Percentiles rank a stretch among this genome's conserved stretches.
These are phyloP conservation scores for Fermentozyma sake DNA, from an alignment of 1,139 yeast species.

Conservation along the genomic window DNA sequence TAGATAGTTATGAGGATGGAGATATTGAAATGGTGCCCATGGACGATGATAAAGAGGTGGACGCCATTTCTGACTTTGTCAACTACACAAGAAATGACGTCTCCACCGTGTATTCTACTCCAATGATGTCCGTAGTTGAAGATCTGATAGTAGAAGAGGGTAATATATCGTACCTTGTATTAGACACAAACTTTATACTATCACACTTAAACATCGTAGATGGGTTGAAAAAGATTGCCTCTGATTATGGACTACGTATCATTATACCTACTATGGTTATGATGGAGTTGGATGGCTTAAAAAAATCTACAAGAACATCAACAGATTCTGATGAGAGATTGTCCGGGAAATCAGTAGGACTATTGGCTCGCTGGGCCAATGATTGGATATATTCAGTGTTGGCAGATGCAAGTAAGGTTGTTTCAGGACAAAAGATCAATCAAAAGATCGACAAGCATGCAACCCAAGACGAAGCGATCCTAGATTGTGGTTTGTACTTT, in stretches of 20 bases:
- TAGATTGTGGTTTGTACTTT: conserved; percentile 78
- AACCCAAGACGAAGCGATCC: conserved; percentile 72
- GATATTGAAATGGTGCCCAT: conserved; percentile 52
- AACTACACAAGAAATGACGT: too few species aligned
- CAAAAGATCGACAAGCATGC: conserved; percentile 45
- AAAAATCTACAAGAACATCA: conserved; percentile 29
- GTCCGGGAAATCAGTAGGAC: conserved; percentile 39
- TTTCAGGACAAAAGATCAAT: conserved; percentile 60
- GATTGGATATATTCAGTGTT: conserved; percentile 71
- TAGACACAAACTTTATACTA: conserved; percentile 76
- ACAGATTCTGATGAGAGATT: conserved; percentile 8
- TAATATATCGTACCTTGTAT: conserved; percentile 42
- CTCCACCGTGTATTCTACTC: too few species aligned
- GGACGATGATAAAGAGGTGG: conserved; percentile 44
- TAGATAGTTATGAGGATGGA: conserved; percentile 17
- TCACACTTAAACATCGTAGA: conserved; percentile 59
- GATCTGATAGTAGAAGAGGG: conserved; percentile 11
- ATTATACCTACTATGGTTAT: conserved; percentile 70
- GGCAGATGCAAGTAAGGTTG: conserved; percentile 45
- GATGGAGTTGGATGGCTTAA: conserved; percentile 77
- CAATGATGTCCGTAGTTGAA: neutral
- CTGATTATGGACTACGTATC: conserved; percentile 42
- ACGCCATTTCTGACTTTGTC: conserved; percentile 41
- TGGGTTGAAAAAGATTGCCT: conserved; percentile 38
- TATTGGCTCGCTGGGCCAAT: conserved; percentile 68